These are phyloP conservation scores for Lyophyllum shimeji DNA, from an alignment of 768 basidiomycete genomes.

Conservation along the genomic window DNA sequence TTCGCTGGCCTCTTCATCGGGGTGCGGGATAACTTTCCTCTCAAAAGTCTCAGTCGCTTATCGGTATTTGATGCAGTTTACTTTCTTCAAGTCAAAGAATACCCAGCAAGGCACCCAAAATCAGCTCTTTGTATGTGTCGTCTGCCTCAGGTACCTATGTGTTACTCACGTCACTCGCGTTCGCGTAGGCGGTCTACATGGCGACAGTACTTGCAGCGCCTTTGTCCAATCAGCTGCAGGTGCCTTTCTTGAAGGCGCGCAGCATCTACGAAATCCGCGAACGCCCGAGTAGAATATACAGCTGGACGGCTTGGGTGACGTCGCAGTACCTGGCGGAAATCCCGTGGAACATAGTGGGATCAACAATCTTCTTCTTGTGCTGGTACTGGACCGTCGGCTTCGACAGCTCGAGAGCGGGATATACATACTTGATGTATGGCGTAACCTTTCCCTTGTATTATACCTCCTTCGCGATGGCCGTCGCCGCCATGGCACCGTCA, in stretches of 20 bases:
- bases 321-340: constrained; percentile 57
- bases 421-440: constrained; percentile 55
- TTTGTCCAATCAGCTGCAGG: constrained; percentile 62
- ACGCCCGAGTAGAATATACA: constrained; percentile 62
- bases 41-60: constrained; percentile 8
- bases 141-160: not conserved
- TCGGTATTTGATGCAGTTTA: constrained; percentile 36
- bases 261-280: constrained; percentile 68
- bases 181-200: constrained; percentile 56
- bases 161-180: not conserved
- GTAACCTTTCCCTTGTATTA: constrained; percentile 65
- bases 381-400: constrained; percentile 79
- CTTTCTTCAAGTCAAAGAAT: constrained; percentile 59
- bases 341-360: constrained; percentile 65
- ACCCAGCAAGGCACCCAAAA: constrained; percentile 60
- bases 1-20: constrained; percentile 55
- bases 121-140: constrained; percentile 57
- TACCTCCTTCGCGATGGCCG: constrained; percentile 59
- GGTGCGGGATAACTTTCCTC: constrained; percentile 25
- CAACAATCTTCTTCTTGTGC: constrained; percentile 61
- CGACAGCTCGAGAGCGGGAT: constrained; percentile 50
- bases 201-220: constrained; percentile 50
- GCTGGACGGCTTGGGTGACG: constrained; percentile 59
- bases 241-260: constrained; percentile 61
- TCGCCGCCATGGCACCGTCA: constrained; percentile 60